Evolutionary conservation across 2,329 filamentous ascomycete species (phyloP), one percentile per base, ranked within the genome.

Genomic region (Aphanoascus verrucosus): DNA sequence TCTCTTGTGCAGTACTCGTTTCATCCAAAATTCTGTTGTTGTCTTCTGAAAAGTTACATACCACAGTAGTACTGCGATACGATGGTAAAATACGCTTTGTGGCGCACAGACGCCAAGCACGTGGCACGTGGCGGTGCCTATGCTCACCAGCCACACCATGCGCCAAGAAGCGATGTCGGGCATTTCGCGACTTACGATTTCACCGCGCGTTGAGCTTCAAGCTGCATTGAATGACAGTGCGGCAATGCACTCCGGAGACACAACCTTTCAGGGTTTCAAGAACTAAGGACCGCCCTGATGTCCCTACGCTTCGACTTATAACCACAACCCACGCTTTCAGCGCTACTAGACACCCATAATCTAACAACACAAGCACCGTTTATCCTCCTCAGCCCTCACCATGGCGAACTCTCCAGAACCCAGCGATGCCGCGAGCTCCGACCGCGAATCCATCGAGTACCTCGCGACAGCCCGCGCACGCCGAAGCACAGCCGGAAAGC

Each of bases 401-500:
- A 54, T 52, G 55, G 42, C 47, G 12, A 43, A 52, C 35, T 40
- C 52, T 20, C 17, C 50, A 11, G 49, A 19, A 17, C n/a, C 17
- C 32, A n/a, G 45, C 43, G 55, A 47, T 38, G 44, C 9, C 20
- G 23, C 43, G 5, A 44, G 43, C 43, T 49, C 49, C 5, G 55
- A 57, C 2, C n/a, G 8, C 35, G 42, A 51, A 17, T 37, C 49
- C 28, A 38, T 56, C 23, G 56, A 58, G 38, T 85, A 83, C 76
- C 78, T 91, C 37, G 84, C 84, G 44, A 86, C 84, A 4, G 81
- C 81, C 37, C 84, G 89, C 56, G 75, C 81, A 59, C 86, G 82
- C 68, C 84, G 89, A 58, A 83, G 84, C 11, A 94, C 86, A 0
- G 89, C 89, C 17, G 89, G 89, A 55, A 90, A 88, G 66, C 83